Base-by-base conservation (phyloP, 73 alveolate genomes). In the Paraurostyla sp. region DNA sequence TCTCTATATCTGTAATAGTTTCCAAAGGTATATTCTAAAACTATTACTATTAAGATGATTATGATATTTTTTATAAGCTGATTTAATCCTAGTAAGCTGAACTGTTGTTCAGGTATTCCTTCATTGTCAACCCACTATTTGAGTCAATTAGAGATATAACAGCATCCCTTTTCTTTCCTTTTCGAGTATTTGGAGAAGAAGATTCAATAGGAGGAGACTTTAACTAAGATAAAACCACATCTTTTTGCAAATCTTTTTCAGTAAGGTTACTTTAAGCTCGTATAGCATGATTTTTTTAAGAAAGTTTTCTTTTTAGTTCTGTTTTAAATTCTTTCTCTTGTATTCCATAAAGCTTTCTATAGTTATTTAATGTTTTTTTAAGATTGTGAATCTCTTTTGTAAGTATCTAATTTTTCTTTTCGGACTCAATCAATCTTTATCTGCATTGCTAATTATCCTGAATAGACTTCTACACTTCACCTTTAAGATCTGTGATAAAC, bases 401-500 rank as follows among this genome's bases (percentile, higher is more conserved):
- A 2, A 78, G 41, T 15, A 7, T 9, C 13, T 3, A 0, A 9
- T 48, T 48, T 29, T 54, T 11, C 25, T 25, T 78, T 22, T 48
- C 62, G 23, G 29, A n/a, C 42, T 78, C 76, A 11, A 4, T 36
- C 15, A 78, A 41, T 33, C 32, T 40, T 20, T 52, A 52, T 36
- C 63, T n/a, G n/a, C 23, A 23, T 3, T 78, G 16, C 29, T 78
- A 16, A 52, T 16, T 56, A 42, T 30, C 23, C 63, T 78, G 15
- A 54, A 25, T 78, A 32, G 22, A 18, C 23, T 48, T 6, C 22
- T 78, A 2, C 32, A 78, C 43, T 38, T 78, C 89, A 18, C 7
- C 51, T 30, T 35, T 30, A 23, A 78, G 29, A 42, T 78, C 89
- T 33, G 89, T 78, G 23, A 78, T 51, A 30, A 33, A 78, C 6